Conservation (phyloP, 169 alveolate species). For the Perkinsus marinus region DNA sequence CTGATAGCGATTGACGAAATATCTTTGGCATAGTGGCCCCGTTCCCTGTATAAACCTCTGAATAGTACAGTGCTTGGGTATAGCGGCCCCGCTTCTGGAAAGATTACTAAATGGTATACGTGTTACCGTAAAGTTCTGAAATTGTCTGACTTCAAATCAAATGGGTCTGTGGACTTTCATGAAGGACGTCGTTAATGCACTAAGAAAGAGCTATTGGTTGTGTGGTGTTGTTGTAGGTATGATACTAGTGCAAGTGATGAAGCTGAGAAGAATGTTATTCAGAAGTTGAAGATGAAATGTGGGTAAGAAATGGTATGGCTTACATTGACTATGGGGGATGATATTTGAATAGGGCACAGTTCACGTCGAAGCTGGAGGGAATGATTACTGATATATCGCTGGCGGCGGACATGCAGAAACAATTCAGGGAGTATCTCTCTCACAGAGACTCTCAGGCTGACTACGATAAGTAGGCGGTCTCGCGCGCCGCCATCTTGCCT, state of each 20-base stretch:
- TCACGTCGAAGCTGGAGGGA: constrained; percentile 74
- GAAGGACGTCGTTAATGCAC: too few relatives aligned
- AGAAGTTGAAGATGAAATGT: constrained; percentile 54
- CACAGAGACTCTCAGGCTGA: not conserved
- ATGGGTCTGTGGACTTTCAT: too few relatives aligned
- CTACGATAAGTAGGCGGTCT: constrained; percentile 10
- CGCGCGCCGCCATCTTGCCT: not conserved
- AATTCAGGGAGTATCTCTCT: constrained; percentile 17
- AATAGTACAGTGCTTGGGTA: too few relatives aligned
- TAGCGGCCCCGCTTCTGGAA: too few relatives aligned
- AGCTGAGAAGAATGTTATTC: constrained; percentile 54
- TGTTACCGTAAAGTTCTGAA: too few relatives aligned
- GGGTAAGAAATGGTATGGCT: not conserved
- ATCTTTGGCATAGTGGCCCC: too few relatives aligned
- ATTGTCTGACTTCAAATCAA: too few relatives aligned
- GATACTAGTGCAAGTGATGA: constrained; percentile 49
- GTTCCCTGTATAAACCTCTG: too few relatives aligned
- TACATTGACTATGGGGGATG: not conserved
- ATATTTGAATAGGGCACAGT: constrained; percentile 54
- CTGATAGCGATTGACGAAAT: too few relatives aligned
- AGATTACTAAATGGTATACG: too few relatives aligned
- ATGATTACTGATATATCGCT: constrained; percentile 44
- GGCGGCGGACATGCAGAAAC: constrained; percentile 31
- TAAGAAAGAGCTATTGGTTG: too few relatives aligned
- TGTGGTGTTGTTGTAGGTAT: not conserved